These are phyloP conservation scores for Trichosporon inkin DNA, from an alignment of 1,284 basidiomycete genomes.

Conservation along the genomic window DNA sequence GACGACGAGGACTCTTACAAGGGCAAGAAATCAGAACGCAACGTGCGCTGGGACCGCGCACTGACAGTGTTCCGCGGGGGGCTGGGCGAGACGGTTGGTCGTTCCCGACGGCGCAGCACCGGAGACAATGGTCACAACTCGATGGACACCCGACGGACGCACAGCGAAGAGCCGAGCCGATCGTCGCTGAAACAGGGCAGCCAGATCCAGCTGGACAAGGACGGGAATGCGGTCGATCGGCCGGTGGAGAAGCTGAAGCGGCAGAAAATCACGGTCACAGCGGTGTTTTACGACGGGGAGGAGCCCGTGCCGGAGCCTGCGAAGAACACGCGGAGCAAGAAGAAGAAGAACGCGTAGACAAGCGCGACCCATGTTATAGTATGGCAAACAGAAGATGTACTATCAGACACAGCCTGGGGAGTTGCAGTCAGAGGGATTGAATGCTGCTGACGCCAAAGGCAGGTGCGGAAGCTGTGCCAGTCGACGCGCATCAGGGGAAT, in stretches of 20 bases:
- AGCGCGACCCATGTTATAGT: neutral
- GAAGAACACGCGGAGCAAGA: constrained; percentile 10
- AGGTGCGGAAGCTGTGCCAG: too few relatives aligned
- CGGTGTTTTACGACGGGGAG: constrained; percentile 76
- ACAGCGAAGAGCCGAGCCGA: neutral
- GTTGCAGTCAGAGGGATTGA: too few relatives aligned
- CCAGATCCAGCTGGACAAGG: constrained; percentile 65
- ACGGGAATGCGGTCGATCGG: constrained; percentile 66
- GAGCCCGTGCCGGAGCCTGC: constrained; percentile 32
- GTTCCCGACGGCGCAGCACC: constrained; percentile 26
- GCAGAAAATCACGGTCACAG: constrained; percentile 69
- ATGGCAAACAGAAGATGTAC: neutral
- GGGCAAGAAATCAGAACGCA: neutral
- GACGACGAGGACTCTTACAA: constrained; percentile 32
- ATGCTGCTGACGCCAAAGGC: too few relatives aligned
- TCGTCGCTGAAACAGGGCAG: constrained; percentile 9
- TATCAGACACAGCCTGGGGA: neutral
- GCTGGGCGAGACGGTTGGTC: constrained; percentile 24
- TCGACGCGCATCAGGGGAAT: too few relatives aligned
- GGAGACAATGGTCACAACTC: neutral
- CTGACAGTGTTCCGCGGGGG: constrained; percentile 48
- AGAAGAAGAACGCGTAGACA: constrained; percentile 12
- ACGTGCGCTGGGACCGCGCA: constrained; percentile 72
- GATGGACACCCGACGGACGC: neutral
- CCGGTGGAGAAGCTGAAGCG: constrained; percentile 62